phyloP scores from a whole-genome alignment of 78 protist species.

The Bigelowiella natans region DNA sequence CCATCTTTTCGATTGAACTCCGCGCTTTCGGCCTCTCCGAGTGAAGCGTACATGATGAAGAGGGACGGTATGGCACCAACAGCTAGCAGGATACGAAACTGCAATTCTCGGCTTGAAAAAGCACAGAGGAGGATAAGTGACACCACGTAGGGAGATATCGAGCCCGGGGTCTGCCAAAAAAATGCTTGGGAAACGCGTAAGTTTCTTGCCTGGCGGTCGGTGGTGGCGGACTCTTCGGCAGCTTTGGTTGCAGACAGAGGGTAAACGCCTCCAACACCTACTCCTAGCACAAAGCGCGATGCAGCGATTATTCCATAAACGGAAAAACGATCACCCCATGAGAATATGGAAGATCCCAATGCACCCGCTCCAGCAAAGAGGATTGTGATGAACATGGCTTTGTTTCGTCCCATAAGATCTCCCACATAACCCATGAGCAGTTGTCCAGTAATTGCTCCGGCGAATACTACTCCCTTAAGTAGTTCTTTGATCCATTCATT shows the following conservation, averaged over 20 bases:
- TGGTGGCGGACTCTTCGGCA: background rate
- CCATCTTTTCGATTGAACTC: no score
- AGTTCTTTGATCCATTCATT: background rate
- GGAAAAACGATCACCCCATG: no score
- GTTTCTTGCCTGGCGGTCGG: background rate
- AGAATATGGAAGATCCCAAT: no score
- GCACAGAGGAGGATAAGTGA: no score
- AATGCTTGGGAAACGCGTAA: background rate
- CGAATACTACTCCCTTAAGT: background rate
- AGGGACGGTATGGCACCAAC: no score
- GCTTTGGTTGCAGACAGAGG: background rate
- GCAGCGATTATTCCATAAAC: background rate
- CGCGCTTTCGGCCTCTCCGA: no score
- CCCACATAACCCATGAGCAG: background rate
- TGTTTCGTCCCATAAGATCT: background rate
- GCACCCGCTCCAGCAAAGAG: no score
- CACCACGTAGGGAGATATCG: background rate
- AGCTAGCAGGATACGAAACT: no score
- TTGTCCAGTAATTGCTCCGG: background rate
- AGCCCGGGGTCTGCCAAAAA: background rate
- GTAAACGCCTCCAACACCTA: background rate
- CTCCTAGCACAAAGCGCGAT: background rate
- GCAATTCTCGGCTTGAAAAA: no score
- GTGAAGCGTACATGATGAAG: no score
- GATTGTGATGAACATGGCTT: no score